A percentile compares a stretch with the other conserved stretches of the same genome.
These are phyloP conservation scores for Salix viminalis DNA, from an alignment of 345 rosid species.

Conservation along the genomic window DNA sequence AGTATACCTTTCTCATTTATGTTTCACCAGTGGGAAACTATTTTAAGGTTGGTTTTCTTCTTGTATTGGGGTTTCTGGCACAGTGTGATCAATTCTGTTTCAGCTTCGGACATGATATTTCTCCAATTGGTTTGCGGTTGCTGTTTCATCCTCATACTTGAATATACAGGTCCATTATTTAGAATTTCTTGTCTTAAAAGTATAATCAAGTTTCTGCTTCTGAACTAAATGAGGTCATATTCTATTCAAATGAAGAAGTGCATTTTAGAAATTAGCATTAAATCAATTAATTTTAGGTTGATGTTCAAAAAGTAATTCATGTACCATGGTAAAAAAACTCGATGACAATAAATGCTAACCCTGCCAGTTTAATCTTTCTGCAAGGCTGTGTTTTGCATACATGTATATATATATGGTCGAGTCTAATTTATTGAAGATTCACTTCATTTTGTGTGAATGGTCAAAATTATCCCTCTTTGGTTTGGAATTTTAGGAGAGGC, in stretches of 20 bases:
- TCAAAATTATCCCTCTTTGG: not conserved
- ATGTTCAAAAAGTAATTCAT: not conserved
- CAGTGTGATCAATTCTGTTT: not conserved
- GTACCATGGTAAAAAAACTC: not conserved
- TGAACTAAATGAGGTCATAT: not conserved
- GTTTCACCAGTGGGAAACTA: constrained; percentile 98
- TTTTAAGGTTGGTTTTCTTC: constrained; percentile 58
- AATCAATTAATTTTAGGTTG: not conserved
- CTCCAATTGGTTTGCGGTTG: not conserved
- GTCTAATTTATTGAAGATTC: not conserved
- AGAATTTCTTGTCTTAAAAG: not conserved
- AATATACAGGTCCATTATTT: not conserved
- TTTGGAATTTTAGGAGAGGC: not conserved
- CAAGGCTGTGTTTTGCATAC: not conserved
- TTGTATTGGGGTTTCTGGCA: not conserved
- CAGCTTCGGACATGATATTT: not conserved
- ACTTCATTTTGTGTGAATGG: not conserved
- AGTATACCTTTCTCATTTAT: constrained; percentile 81
- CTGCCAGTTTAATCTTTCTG: not conserved
- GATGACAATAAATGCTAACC: not conserved
- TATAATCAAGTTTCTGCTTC: not conserved
- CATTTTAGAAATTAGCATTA: not conserved
- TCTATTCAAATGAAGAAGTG: not conserved
- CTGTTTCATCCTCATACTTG: not conserved
- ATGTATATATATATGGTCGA: not conserved